phyloP scores from a whole-genome alignment of 2,329 filamentous ascomycete genomes.

The Aspergillus vadensis region DNA sequence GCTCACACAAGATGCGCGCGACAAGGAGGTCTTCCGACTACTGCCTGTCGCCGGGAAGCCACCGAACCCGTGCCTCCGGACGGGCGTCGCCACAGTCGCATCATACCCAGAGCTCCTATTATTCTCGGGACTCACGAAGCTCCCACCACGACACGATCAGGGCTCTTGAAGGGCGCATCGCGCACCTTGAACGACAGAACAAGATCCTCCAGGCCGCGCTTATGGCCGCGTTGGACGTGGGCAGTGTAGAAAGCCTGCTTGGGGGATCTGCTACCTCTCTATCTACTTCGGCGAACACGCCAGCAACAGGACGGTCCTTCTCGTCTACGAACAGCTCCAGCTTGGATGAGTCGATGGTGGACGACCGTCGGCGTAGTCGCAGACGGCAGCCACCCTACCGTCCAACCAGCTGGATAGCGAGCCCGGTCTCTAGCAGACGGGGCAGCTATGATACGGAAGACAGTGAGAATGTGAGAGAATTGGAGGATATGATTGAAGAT shows the following conservation, averaged over 20 bases:
- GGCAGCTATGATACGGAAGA: constrained; percentile 29
- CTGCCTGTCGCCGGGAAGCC: constrained; percentile 27
- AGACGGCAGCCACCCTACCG: constrained; percentile 16
- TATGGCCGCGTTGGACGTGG: constrained; percentile 42
- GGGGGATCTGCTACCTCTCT: constrained; percentile 26
- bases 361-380: not conserved
- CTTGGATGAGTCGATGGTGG: constrained; percentile 9
- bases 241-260: constrained; percentile 31
- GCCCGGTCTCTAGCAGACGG: constrained; percentile 30
- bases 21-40: constrained; percentile 16
- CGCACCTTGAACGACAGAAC: constrained; percentile 46
- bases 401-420: constrained; percentile 35
- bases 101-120: constrained; percentile 25
- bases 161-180: constrained; percentile 41
- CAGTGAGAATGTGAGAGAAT: constrained; percentile 29
- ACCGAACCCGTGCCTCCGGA: constrained; percentile 22
- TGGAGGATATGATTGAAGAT: constrained; percentile 37
- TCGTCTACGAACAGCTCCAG: constrained; percentile 23
- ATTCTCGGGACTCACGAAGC: constrained; percentile 23
- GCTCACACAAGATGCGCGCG: constrained; percentile 5
- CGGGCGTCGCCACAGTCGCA: constrained; percentile 28
- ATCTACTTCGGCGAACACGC: constrained; percentile 16
- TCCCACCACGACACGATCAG: constrained; percentile 22
- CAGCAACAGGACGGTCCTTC: constrained; percentile 20
- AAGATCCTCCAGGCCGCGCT: constrained; percentile 46